These are phyloP conservation scores for Arxiozyma telluris DNA, from an alignment of 1,139 yeast species.

Conservation along the genomic window DNA sequence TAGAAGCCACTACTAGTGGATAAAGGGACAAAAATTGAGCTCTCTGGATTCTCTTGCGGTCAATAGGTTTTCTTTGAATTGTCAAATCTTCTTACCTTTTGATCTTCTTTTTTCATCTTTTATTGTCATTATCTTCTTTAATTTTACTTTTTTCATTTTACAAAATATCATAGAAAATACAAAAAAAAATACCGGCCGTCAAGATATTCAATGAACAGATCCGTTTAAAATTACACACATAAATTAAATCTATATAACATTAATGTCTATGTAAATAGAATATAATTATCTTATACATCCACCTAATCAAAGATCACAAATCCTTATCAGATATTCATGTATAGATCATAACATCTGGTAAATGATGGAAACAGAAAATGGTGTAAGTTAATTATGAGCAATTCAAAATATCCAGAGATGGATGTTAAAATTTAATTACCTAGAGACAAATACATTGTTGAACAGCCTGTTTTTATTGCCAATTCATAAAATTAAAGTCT, in stretches of 20 bases:
- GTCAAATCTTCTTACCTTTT: background rate
- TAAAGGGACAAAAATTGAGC: background rate
- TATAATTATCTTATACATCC: background rate
- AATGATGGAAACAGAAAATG: background rate
- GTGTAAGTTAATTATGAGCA: background rate
- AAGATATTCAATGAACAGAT: background rate
- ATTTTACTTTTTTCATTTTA: background rate
- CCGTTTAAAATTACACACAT: conserved; percentile 1
- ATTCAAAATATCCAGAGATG: background rate
- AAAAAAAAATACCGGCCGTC: background rate
- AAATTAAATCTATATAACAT: background rate
- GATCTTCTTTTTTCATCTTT: too few relatives aligned
- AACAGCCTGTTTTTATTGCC: conserved; percentile 3
- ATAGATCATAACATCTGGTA: background rate
- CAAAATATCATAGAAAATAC: background rate
- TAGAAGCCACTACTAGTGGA: too few relatives aligned
- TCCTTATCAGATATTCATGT: too few relatives aligned
- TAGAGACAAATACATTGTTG: background rate
- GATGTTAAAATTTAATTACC: background rate
- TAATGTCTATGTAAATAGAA: background rate
- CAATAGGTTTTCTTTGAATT: too few relatives aligned
- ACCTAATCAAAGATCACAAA: background rate
- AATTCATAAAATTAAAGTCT: conserved; percentile 20
- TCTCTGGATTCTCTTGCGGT: background rate
- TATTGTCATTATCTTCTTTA: too few relatives aligned